phyloP scores from a whole-genome alignment of 73 alveolate genomes.

The Tetrahymena borealis region DNA sequence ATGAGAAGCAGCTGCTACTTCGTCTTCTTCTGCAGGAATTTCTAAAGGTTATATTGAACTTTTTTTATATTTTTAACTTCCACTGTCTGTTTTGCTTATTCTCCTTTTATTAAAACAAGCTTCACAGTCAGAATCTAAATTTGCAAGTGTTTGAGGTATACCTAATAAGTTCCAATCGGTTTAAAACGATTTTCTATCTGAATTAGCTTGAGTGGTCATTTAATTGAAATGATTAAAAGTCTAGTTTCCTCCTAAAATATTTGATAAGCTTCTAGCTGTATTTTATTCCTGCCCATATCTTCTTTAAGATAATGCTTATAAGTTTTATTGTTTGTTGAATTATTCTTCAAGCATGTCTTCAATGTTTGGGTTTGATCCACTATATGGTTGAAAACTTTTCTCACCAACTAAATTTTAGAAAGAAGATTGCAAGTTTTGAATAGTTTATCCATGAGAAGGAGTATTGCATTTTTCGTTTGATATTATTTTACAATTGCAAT shows the following conservation, averaged over 20 bases:
- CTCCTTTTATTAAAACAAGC: background rate
- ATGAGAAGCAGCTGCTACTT: background rate
- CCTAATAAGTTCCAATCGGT: background rate
- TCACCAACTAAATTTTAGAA: background rate
- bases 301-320: background rate
- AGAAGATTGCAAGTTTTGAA: background rate
- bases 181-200: background rate
- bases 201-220: background rate
- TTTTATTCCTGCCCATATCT: background rate
- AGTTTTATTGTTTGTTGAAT: background rate
- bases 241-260: background rate
- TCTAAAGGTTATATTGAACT: background rate
- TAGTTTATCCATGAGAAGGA: too few species aligned
- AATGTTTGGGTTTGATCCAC: background rate
- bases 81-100: background rate
- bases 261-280: background rate
- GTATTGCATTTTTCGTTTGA: too few species aligned
- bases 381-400: background rate
- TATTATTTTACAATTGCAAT: too few species aligned
- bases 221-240: background rate
- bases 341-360: background rate
- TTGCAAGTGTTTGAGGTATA: background rate
- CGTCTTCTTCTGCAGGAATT: background rate
- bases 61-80: background rate
- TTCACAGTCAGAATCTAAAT: background rate